These are phyloP conservation scores for Apiotrichum akiyoshidainum DNA, from an alignment of 1,284 basidiomycete genomes.

Conservation along the genomic window DNA sequence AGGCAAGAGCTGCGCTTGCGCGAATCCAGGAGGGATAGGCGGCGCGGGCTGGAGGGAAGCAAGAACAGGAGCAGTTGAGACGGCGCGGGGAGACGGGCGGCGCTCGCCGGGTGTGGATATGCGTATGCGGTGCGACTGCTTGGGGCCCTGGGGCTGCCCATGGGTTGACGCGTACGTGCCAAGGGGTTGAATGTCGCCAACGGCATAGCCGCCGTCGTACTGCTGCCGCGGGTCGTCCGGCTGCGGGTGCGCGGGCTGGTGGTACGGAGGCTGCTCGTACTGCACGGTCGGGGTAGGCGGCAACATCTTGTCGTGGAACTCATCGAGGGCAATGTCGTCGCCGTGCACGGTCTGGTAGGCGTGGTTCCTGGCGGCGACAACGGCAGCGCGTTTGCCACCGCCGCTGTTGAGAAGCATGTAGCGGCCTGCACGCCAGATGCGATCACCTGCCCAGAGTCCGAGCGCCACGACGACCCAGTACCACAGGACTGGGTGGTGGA, in stretches of 20 bases:
- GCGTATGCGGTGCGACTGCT: not conserved
- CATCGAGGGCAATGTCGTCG: constrained; percentile 14
- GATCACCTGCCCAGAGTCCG: constrained; percentile 63
- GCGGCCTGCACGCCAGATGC: constrained; percentile 60
- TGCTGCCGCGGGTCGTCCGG: not conserved
- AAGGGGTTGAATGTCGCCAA: constrained; percentile 8
- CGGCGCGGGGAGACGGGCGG: not conserved
- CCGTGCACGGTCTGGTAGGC: constrained; percentile 1
- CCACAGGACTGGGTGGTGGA: constrained; percentile 67
- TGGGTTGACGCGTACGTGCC: constrained; percentile 9
- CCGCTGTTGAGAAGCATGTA: constrained; percentile 66
- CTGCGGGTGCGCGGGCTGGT: not conserved
- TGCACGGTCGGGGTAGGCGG: not conserved
- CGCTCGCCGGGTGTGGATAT: not conserved
- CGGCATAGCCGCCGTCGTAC: constrained; percentile 4
- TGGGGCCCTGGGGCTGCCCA: not conserved
- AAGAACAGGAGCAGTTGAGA: not conserved
- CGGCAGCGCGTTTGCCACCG: constrained; percentile 16
- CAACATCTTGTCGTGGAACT: constrained; percentile 20
- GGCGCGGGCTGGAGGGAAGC: constrained; percentile 14
- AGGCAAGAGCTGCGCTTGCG: constrained; percentile 71
- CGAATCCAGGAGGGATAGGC: constrained; percentile 55
- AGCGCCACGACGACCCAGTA: constrained; percentile 63
- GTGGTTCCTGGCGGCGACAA: not conserved
- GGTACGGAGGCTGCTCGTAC: not conserved